Base-by-base conservation (phyloP, 1,284 basidiomycete species). In the Microbotryum scabiosae region DNA sequence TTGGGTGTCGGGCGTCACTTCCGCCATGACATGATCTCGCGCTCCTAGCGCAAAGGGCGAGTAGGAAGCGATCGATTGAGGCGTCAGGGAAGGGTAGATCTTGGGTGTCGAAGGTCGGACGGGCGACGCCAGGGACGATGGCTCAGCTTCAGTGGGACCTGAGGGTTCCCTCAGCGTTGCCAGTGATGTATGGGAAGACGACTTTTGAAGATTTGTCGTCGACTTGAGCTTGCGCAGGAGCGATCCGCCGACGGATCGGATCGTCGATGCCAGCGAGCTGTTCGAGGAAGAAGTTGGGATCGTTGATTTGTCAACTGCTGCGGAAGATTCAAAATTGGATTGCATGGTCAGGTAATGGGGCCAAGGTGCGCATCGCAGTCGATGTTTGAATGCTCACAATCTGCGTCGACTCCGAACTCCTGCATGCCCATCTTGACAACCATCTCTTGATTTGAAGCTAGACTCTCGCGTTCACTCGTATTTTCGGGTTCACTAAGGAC, bases 251-350 rank as follows among this genome's bases (percentile, higher is more conserved):
- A 50, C 52, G 1, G 56, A 52, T 14, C 50, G 46, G 20, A 60
- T 49, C 16, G 59, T 64, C 32, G 57, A 59, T 6, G 54, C 45
- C n/a, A 61, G 8, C 0, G 59, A 54, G 7, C 36, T 23, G 14
- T 51, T 54, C 1, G 50, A 52, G 9, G 49, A 23, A 2, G 41
- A 57, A 1, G 43, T 4, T 1, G 28, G 9, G 9, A 46, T 51
- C 16, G 5, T 51, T 16, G 18, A 16, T 10, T 21, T 41, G 4
- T 41, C 36, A 41, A 10, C 36, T 41, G 36, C 36, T 32, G 30
- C 30, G 30, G 10, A 32, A 32, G 30, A 10, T 32, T 5, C 5
- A 10, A 5, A 32, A 10, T 10, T 5, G 30, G 30, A 32, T 5
- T 32, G 10, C 10, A 32, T 32, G 30, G 30, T 32, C 30, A 32